phyloP scores from a whole-genome alignment of 1,284 basidiomycete genomes.

The Chalciporus sp. region DNA sequence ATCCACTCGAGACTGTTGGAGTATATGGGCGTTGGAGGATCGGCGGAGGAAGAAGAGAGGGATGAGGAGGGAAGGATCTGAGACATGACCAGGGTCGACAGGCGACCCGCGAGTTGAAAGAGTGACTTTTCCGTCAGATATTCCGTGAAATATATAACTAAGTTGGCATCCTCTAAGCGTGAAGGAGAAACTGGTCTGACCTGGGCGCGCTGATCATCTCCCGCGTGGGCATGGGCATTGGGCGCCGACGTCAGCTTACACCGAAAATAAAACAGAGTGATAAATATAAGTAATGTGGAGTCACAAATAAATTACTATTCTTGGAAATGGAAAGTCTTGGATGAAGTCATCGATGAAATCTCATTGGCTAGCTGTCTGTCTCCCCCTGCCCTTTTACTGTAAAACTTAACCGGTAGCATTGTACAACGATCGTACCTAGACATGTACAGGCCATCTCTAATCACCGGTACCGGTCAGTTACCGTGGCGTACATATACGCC shows the following conservation, averaged over 20 bases:
- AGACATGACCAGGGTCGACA: background rate
- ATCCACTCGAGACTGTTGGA: constrained; percentile 54
- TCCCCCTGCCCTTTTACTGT: too few species aligned
- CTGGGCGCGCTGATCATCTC: background rate
- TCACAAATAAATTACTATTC: background rate
- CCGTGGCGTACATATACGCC: too few species aligned
- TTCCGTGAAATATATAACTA: too few species aligned
- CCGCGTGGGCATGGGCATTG: too few species aligned
- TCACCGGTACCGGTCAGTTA: too few species aligned
- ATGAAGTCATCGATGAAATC: background rate
- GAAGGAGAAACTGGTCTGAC: too few species aligned
- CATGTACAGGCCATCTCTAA: too few species aligned
- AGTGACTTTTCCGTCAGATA: background rate
- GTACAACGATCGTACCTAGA: too few species aligned
- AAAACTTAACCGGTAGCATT: too few species aligned
- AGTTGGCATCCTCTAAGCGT: too few species aligned
- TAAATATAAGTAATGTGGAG: background rate
- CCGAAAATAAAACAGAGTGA: background rate
- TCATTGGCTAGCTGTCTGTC: too few species aligned
- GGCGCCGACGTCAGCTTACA: background rate
- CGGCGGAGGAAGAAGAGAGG: constrained; percentile 31
- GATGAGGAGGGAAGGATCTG: constrained; percentile 12
- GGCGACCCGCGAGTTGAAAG: background rate
- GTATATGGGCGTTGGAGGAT: constrained; percentile 50
- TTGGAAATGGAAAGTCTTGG: too few species aligned